A percentile compares a stretch with the other conserved stretches of the same genome.
Conservation (phyloP, 768 basidiomycete genomes). For the Panaeolus cyanescens region DNA sequence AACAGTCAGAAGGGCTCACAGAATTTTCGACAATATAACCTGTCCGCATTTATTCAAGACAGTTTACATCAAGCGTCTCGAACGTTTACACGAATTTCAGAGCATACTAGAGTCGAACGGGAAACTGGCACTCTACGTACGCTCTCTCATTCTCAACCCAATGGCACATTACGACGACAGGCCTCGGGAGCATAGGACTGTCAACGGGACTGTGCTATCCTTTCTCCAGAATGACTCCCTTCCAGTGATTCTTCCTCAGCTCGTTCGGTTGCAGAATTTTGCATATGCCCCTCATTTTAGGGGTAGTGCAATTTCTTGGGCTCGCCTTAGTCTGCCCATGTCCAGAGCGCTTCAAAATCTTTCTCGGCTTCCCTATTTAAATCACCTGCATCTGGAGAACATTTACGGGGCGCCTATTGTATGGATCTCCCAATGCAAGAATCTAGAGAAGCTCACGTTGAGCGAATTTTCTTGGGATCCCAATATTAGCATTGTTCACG, state of each 20-base stretch:
- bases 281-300: no score
- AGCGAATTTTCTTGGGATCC: neutral
- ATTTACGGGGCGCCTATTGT: neutral
- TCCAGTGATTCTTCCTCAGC: no score
- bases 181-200: neutral
- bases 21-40: neutral
- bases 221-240: neutral
- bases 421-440: neutral
- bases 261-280: no score
- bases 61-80: neutral
- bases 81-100: neutral
- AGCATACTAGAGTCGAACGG: neutral
- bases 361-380: neutral
- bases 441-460: neutral
- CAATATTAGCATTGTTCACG: neutral
- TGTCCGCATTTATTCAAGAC: neutral
- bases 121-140: neutral
- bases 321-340: neutral
- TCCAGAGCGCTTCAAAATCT: neutral
- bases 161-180: neutral
- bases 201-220: neutral
- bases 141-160: neutral
- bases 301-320: neutral
- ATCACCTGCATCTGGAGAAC: neutral
- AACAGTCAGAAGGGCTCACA: neutral